These are phyloP conservation scores for Desmodesmus armatus DNA, from an alignment of 139 green algal species.

Conservation along the genomic window DNA sequence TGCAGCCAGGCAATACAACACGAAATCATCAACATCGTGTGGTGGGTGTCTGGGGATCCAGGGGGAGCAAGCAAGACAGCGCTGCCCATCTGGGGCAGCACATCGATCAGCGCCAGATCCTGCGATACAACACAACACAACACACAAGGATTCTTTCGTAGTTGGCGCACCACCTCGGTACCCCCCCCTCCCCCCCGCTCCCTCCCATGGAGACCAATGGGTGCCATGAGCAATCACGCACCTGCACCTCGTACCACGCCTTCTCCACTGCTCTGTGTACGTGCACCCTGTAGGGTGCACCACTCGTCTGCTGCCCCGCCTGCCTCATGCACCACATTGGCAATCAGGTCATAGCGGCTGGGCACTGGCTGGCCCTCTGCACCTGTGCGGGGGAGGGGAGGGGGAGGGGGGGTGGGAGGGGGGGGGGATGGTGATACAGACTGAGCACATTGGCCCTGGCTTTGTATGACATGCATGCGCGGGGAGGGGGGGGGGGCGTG, in stretches of 20 bases:
- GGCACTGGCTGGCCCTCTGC: conserved; percentile 40
- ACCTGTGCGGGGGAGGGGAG: conserved; percentile 24
- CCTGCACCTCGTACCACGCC: conserved; percentile 61
- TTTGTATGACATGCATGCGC: too few relatives aligned
- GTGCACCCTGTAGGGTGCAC: conserved; percentile 67
- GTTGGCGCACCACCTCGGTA: too few relatives aligned
- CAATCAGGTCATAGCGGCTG: conserved; percentile 92
- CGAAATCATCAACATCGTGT: too few relatives aligned
- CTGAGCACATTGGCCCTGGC: too few relatives aligned
- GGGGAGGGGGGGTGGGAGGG: too few relatives aligned
- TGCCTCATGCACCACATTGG: conserved; percentile 86
- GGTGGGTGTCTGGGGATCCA: too few relatives aligned
- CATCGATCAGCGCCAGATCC: not conserved
- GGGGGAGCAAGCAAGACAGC: too few relatives aligned
- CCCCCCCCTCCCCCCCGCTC: too few relatives aligned
- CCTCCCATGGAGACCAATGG: not conserved
- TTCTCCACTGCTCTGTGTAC: conserved; percentile 79
- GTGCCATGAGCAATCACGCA: not conserved
- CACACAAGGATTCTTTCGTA: too few relatives aligned
- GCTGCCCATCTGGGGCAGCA: not conserved
- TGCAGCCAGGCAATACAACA: conserved; percentile 61
- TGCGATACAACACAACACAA: not conserved
- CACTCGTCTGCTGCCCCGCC: conserved; percentile 51
- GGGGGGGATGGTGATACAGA: too few relatives aligned
- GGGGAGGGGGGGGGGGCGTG: too few relatives aligned